Evolutionary conservation across 2,329 filamentous ascomycete genomes (phyloP).

Genomic region (Botrytis byssoidea): DNA sequence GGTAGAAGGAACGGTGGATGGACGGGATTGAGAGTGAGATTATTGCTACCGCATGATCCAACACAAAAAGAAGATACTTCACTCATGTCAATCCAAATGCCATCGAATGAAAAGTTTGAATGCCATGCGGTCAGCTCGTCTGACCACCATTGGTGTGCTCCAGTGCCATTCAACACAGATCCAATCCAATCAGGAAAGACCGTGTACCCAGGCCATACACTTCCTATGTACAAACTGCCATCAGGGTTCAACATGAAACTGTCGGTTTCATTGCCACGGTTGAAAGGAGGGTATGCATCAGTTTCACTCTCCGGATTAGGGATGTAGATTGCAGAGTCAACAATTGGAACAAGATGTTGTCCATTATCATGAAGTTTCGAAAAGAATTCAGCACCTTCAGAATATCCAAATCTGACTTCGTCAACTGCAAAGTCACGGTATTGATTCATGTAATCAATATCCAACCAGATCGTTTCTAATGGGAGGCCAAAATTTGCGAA

Average conservation of each 20-base stretch:
- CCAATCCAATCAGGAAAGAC: slow-evolving; percentile 70
- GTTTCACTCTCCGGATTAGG: slow-evolving; percentile 68
- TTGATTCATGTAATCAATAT: slow-evolving; percentile 69
- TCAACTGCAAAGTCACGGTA: slow-evolving; percentile 63
- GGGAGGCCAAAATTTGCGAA: slow-evolving; percentile 65
- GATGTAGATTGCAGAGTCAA: slow-evolving; percentile 69
- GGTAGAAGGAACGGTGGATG: slow-evolving; percentile 65
- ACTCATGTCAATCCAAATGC: slow-evolving; percentile 59
- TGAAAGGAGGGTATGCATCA: slow-evolving; percentile 62
- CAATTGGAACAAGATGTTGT: slow-evolving; percentile 64
- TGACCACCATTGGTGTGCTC: slow-evolving; percentile 68
- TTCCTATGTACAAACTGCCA: slow-evolving; percentile 55
- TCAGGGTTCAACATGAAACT: slow-evolving; percentile 57
- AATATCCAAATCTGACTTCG: slow-evolving; percentile 53
- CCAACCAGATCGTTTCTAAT: slow-evolving; percentile 67
- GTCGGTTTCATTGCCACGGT: slow-evolving; percentile 58
- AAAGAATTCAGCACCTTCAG: slow-evolving; percentile 59
- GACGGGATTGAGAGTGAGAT: slow-evolving; percentile 64
- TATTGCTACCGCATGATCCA: slow-evolving; percentile 67
- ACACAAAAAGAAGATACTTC: slow-evolving; percentile 65
- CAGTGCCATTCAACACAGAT: slow-evolving; percentile 57
- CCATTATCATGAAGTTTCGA: slow-evolving; percentile 59
- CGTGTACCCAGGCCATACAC: slow-evolving; percentile 73
- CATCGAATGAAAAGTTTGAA: slow-evolving; percentile 49
- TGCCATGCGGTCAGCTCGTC: slow-evolving; percentile 59